Evolutionary conservation across 306 rosid species (phyloP), one percentile per base, ranked within the genome.

Genomic region (Medicago lupulina): DNA sequence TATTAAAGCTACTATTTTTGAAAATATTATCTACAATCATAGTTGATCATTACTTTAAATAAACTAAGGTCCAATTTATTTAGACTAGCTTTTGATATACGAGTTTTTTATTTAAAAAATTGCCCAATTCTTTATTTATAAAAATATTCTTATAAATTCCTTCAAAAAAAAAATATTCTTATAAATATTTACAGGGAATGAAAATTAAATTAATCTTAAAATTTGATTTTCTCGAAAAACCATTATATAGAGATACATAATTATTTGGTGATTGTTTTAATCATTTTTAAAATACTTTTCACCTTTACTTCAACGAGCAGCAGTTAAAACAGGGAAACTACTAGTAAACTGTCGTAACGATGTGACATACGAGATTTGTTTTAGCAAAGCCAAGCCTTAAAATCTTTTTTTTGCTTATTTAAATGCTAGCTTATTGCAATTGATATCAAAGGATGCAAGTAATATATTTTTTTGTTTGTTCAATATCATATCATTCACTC

Each of bases 291-390:
- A 31, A 6, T 31, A 15, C 16, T 61, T 31, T 25, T 62, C 21
- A 2, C 44, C 7, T n/a, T 3, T 58, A 4, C 23, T 3, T 21
- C 53, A 72, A 25, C 25, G 31, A 49, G 1, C 4, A 41, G 15
- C 46, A 39, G 21, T 63, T 75, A 19, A 70, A 51, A 81, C 17
- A 40, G 0, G 55, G 54, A 69, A 76, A 31, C 36, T 31, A 75
- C 11, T 17, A 53, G 13, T 23, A 23, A 58, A 58, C 39, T 70
- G 44, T 25, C 71, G 18, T 5, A 65, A 55, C 0, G 18, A 41
- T 51, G 23, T 49, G 9, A 23, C 65, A 17, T 51, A 25, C 19
- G 36, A 63, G 34, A 15, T 25, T 49, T 8, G 21, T 67, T 49
- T 31, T 28, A 58, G 67, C 16, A 12, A 17, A 31, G 39, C 18